phyloP scores from a whole-genome alignment of 2,329 filamentous ascomycete genomes.

The Aspergillus hortae region DNA sequence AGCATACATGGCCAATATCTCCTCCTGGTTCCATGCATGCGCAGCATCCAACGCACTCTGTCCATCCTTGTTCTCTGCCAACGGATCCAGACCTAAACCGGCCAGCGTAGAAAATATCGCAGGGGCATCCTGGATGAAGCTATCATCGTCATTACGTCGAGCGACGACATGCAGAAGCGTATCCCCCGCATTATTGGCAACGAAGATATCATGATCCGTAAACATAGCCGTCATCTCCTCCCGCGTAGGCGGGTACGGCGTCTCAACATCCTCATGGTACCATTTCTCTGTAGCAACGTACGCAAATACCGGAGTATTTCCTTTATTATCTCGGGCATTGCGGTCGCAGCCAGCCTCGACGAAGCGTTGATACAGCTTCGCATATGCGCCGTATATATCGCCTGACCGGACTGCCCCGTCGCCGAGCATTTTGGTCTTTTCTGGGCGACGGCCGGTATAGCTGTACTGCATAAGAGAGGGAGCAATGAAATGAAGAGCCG shows the following conservation, averaged over 20 bases:
- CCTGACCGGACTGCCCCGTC: not conserved
- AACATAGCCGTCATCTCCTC: not conserved
- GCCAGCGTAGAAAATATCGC: constrained; percentile 1
- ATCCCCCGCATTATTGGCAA: constrained; percentile 5
- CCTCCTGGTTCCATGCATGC: constrained; percentile 3
- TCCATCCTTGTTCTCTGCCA: constrained; percentile 10
- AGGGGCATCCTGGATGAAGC: not conserved
- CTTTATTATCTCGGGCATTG: constrained; percentile 3
- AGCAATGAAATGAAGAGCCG: constrained; percentile 2
- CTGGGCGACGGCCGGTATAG: not conserved
- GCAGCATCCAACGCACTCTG: constrained; percentile 12
- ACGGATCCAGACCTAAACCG: constrained; percentile 4
- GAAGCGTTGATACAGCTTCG: constrained; percentile 1
- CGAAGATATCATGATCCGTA: constrained; percentile 3
- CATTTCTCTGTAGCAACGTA: not conserved
- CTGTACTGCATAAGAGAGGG: not conserved
- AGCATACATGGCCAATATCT: constrained; percentile 9
- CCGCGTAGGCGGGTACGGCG: not conserved
- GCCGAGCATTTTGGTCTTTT: not conserved
- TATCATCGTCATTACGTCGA: not conserved
- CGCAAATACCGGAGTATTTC: constrained; percentile 4
- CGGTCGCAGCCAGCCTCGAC: not conserved
- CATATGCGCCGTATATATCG: not conserved
- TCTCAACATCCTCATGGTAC: not conserved
- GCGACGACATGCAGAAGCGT: constrained; percentile 8